These are phyloP conservation scores for Pseudoscleropodium purum DNA, from an alignment of 225 moss, liverwort and hornwort species.

Conservation along the genomic window DNA sequence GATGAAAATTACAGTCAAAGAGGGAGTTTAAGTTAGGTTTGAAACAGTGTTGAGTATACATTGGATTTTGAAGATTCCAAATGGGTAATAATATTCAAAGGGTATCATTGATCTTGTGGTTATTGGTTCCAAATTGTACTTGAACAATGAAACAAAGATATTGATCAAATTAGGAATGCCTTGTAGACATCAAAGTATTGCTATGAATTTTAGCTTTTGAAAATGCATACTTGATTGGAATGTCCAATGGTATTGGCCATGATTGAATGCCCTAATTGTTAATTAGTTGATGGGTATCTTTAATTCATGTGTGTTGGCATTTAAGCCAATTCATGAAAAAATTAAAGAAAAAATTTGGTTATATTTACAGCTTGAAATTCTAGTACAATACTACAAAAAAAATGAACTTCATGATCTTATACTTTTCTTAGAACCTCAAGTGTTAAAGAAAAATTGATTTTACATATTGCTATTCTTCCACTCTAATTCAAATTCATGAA, in stretches of 20 bases:
- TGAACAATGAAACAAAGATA: not conserved
- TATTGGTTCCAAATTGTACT: not conserved
- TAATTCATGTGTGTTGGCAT: not conserved
- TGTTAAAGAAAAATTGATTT: not conserved
- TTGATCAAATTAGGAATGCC: not conserved
- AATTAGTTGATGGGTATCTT: rapidly evolving
- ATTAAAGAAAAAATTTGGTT: rapidly evolving
- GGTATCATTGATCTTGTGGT: not conserved
- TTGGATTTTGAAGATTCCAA: too few relatives aligned
- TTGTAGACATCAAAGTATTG: not conserved
- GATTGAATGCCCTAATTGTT: not conserved
- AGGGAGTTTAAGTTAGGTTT: too few relatives aligned
- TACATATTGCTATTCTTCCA: not conserved
- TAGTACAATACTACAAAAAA: not conserved
- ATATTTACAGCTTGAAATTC: too few relatives aligned
- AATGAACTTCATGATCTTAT: not conserved
- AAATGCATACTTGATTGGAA: not conserved
- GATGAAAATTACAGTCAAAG: too few relatives aligned
- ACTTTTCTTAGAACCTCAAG: not conserved
- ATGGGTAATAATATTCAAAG: too few relatives aligned
- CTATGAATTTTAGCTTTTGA: not conserved
- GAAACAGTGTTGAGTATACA: rapidly evolving
- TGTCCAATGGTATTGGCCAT: too few relatives aligned
- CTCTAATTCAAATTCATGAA: not conserved
- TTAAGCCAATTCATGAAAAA: too few relatives aligned